Evolutionary conservation across 768 basidiomycete species (phyloP), one percentile per base, ranked within the genome.

Genomic region (Chiua virens): DNA sequence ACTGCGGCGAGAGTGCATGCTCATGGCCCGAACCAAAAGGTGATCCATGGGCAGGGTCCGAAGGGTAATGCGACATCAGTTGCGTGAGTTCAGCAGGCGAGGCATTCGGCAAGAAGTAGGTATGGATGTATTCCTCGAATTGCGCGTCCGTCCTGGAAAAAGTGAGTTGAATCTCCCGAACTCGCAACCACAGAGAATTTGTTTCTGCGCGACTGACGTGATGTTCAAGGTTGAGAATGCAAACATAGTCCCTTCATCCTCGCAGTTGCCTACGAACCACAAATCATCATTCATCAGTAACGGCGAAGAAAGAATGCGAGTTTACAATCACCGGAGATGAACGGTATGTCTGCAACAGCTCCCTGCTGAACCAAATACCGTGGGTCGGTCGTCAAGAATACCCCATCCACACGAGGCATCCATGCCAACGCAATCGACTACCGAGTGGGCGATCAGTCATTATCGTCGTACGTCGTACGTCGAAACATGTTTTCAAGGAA

Each of bases 21-120:
- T 71, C 52, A 35, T 59, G 20, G 0, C 75, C 73, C 0, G 82
- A 83, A 50, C 71, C 71, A 55, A 77, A 85, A 0, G 83, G 82
- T 0, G 81, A 82, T n/a, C 82, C 82, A 45, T 73, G 57, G 1
- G 66, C 62, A 2, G 71, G 58, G 43, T 77, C 71, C 0, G 59
- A 49, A 1, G 80, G 73, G 52, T 79, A 81, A 40, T 55, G 20
- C 4, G 1, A 14, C 50, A 54, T 49, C 17, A 79, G 38, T 13
- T 59, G 45, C 13, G 64, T 56, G 3, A 75, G 20, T 20, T 60
- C 59, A 1, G 34, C 18, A 1, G n/a, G 1, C 0, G 72, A 58
- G 1, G 66, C 61, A 4, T 60, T 59, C 5, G 70, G 70, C 0
- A 72, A 18, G 48, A 57, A 62, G 40, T 61, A 57, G 1, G 63